phyloP scores from a whole-genome alignment of 768 basidiomycete species.

The Botryobasidium botryosum region DNA sequence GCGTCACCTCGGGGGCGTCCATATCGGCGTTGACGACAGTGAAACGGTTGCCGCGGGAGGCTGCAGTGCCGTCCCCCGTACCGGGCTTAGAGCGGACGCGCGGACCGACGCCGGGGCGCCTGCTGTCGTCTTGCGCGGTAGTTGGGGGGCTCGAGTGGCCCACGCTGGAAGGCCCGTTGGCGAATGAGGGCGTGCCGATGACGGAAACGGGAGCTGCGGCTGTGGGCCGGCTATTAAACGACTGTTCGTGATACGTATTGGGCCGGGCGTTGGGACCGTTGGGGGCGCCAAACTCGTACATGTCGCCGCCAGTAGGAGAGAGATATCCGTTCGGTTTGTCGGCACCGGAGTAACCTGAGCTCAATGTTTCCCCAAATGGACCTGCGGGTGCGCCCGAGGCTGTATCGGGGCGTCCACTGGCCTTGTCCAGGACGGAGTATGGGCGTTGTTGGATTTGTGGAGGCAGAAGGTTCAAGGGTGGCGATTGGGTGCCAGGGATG shows the following conservation, averaged over 20 bases:
- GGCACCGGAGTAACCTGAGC: no score
- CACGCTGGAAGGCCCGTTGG: not conserved
- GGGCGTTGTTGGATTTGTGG: not conserved
- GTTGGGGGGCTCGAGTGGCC: not conserved
- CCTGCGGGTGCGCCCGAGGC: no score
- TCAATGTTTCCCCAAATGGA: no score
- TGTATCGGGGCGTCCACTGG: not conserved
- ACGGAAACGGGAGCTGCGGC: no score
- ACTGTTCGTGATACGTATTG: not conserved
- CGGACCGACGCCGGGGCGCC: not conserved
- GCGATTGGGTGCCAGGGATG: not conserved
- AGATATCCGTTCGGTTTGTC: no score
- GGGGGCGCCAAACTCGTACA: not conserved
- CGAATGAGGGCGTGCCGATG: not conserved
- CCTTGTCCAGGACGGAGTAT: not conserved
- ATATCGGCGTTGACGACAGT: conserved; percentile 29
- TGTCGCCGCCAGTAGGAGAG: not conserved
- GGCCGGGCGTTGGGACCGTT: not conserved
- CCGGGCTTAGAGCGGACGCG: not conserved
- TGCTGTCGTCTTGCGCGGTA: not conserved
- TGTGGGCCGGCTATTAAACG: no score
- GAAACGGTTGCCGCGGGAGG: conserved; percentile 18
- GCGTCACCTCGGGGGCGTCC: conserved; percentile 6
- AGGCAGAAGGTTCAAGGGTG: not conserved
- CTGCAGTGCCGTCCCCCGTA: not conserved